A percentile compares a stretch with the other conserved stretches of the same genome.
Conservation (phyloP, 169 alveolate genomes). For the Plasmodium coatneyi region DNA sequence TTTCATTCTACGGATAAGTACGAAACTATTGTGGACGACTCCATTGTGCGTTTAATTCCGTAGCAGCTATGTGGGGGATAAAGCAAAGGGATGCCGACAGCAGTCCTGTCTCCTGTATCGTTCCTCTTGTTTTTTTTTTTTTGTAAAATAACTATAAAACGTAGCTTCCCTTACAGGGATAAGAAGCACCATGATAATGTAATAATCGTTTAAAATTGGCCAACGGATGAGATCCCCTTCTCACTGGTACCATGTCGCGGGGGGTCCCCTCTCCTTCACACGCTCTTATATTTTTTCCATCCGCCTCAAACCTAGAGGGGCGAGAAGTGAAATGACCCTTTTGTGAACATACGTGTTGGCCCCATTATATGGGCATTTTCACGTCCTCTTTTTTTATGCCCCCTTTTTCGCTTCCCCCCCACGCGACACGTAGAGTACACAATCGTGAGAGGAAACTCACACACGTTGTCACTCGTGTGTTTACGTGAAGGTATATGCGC, state of each 20-base stretch:
- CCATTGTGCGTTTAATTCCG: conserved; percentile 47
- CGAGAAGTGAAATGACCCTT: too few relatives aligned
- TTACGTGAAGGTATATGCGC: not conserved
- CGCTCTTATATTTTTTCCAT: too few relatives aligned
- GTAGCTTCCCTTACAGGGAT: not conserved
- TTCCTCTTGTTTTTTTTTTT: not conserved
- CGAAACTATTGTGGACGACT: conserved; percentile 59
- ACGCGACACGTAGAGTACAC: not conserved
- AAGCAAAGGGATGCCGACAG: not conserved
- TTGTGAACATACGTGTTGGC: not conserved
- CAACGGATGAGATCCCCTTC: not conserved
- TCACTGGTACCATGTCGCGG: not conserved
- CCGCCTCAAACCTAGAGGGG: not conserved
- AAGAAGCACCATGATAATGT: not conserved
- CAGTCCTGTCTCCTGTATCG: not conserved
- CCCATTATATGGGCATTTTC: too few relatives aligned
- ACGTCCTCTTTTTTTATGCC: too few relatives aligned
- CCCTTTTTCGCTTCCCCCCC: not conserved
- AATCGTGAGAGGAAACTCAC: not conserved
- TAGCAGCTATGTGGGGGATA: conserved; percentile 19
- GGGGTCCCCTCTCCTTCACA: not conserved
- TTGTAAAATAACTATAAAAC: not conserved
- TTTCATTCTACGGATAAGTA: conserved; percentile 15
- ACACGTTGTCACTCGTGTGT: not conserved
- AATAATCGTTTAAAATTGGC: not conserved